phyloP scores from a whole-genome alignment of 371 early-diverging fungal species.

The Syncephalastrum racemosum region DNA sequence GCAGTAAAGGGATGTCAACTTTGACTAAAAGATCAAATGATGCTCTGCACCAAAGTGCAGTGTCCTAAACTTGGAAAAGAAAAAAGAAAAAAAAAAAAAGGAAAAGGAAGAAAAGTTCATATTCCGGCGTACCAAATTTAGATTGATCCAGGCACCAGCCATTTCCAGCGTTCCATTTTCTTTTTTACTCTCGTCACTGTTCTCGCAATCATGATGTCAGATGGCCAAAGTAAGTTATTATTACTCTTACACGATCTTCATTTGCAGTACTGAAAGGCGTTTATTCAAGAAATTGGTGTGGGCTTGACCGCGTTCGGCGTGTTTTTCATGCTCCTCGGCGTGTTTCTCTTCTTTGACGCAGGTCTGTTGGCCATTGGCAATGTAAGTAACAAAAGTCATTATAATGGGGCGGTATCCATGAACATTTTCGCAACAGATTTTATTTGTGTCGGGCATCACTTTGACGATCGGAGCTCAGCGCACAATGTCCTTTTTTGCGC shows the following conservation, averaged over 20 bases:
- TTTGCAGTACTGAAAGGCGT: background rate
- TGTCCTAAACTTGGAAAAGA: no score
- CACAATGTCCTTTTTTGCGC: slow-evolving; percentile 76
- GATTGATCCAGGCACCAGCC: slow-evolving; percentile 5
- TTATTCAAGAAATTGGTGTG: slow-evolving; percentile 77
- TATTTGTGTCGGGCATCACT: slow-evolving; percentile 82
- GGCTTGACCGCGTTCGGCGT: slow-evolving; percentile 89
- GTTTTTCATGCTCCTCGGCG: slow-evolving; percentile 84
- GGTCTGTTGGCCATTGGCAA: slow-evolving; percentile 93
- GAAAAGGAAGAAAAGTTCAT: no score
- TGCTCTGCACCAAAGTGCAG: no score
- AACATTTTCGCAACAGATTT: slow-evolving; percentile 50
- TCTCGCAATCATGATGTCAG: slow-evolving; percentile 5
- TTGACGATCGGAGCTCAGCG: slow-evolving; percentile 80
- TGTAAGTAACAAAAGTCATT: slow-evolving; percentile 44
- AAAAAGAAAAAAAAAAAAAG: no score
- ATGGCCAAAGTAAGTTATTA: slow-evolving; percentile 10
- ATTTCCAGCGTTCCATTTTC: background rate
- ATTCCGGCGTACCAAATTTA: no score
- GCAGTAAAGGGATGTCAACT: no score
- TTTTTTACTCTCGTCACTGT: background rate
- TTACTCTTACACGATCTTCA: background rate
- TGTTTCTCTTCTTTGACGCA: slow-evolving; percentile 86
- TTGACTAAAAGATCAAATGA: no score
- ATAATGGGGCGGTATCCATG: background rate